Evolutionary conservation across 2,329 filamentous ascomycete genomes (phyloP).

Genomic region (Hymenoscyphus linearis): DNA sequence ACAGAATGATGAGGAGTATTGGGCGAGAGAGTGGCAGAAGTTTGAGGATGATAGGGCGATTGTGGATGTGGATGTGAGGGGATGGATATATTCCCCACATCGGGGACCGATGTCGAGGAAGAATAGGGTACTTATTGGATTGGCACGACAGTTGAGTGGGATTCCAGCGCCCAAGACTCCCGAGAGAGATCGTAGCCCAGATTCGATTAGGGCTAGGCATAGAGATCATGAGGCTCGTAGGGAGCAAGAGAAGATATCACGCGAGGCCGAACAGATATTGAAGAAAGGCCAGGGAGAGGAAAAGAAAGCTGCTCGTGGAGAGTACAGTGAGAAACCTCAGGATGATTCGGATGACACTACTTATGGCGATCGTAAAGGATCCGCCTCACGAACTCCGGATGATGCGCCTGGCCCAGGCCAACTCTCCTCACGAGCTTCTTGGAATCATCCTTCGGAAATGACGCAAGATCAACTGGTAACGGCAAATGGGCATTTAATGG

Average conservation of each 20-base stretch:
- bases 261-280: slow-evolving; percentile 73
- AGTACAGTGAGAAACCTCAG: slow-evolving; percentile 63
- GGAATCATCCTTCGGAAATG: slow-evolving; percentile 50
- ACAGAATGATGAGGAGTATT: slow-evolving; percentile 64
- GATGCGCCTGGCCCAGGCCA: slow-evolving; percentile 30
- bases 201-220: slow-evolving; percentile 28
- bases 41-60: slow-evolving; percentile 78
- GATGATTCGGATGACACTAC: slow-evolving; percentile 38
- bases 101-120: slow-evolving; percentile 78
- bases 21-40: slow-evolving; percentile 72
- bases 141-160: slow-evolving; percentile 83
- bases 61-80: slow-evolving; percentile 89
- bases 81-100: slow-evolving; percentile 90
- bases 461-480: slow-evolving; percentile 68
- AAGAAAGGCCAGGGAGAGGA: slow-evolving; percentile 66
- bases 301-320: slow-evolving; percentile 62
- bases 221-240: slow-evolving; percentile 44
- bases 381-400: slow-evolving; percentile 22
- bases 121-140: slow-evolving; percentile 78
- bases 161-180: slow-evolving; percentile 50
- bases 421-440: slow-evolving; percentile 40
- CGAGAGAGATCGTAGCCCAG: slow-evolving; percentile 28
- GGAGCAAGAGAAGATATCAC: slow-evolving; percentile 62
- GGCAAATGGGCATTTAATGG: slow-evolving; percentile 85
- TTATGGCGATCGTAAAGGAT: slow-evolving; percentile 21